Percentiles rank a stretch among this genome's conserved stretches.
Evolutionary conservation across 306 rosid species (phyloP).

Genomic region (Cyclanthera cordifolia): DNA sequence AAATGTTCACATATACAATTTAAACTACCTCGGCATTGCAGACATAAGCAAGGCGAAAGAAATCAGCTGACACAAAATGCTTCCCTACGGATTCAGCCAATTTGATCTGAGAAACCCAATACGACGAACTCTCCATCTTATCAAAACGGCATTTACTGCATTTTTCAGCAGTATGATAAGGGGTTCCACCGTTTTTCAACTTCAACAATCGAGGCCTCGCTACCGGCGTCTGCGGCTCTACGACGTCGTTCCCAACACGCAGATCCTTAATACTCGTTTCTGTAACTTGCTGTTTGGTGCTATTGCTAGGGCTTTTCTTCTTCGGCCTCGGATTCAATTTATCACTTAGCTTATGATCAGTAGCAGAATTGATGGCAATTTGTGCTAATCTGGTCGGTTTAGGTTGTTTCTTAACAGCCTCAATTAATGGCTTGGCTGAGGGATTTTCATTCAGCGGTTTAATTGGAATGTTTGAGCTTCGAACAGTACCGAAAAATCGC

Average conservation of each 20-base stretch:
- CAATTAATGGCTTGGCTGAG: not conserved
- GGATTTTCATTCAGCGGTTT: slow-evolving; percentile 11
- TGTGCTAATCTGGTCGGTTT: slow-evolving; percentile 9
- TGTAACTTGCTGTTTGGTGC: not conserved
- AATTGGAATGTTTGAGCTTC: slow-evolving; percentile 9
- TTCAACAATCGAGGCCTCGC: not conserved
- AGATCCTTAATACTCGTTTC: not conserved
- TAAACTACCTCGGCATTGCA: slow-evolving; percentile 20
- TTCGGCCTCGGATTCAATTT: slow-evolving; percentile 8
- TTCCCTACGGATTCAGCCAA: slow-evolving; percentile 22
- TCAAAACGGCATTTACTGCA: slow-evolving; percentile 25
- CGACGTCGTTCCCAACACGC: not conserved
- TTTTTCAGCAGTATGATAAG: slow-evolving; percentile 19
- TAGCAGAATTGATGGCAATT: not conserved
- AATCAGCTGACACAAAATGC: slow-evolving; percentile 23
- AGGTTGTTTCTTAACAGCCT: slow-evolving; percentile 1
- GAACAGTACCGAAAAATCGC: slow-evolving; percentile 18
- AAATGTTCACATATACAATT: not conserved
- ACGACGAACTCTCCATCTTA: slow-evolving; percentile 19
- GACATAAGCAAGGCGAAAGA: slow-evolving; percentile 21
- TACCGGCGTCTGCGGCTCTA: slow-evolving; percentile 16
- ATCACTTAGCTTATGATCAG: not conserved
- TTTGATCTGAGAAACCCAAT: slow-evolving; percentile 24
- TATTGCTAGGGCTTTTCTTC: slow-evolving; percentile 4
- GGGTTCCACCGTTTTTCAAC: slow-evolving; percentile 11